Evolutionary conservation across 495 filamentous ascomycete genomes (phyloP).

Genomic region (Thermochaetoides thermophila): DNA sequence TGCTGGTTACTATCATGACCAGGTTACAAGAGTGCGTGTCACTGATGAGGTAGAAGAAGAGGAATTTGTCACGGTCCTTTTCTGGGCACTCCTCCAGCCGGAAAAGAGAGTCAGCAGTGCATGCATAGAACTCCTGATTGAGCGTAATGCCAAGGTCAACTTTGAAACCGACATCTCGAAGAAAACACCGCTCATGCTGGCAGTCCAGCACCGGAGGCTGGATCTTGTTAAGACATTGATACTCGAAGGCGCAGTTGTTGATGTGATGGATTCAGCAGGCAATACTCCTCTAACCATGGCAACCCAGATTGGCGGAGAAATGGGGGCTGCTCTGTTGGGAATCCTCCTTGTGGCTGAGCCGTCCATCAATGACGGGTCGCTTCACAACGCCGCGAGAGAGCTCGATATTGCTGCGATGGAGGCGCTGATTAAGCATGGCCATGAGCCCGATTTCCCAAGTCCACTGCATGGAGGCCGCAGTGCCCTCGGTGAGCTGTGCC

Average conservation of each 20-base stretch:
- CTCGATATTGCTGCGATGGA: conserved; percentile 29
- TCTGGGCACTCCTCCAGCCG: conserved; percentile 33
- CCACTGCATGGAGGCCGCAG: conserved; percentile 31
- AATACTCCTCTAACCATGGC: conserved; percentile 35
- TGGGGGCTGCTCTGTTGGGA: conserved; percentile 30
- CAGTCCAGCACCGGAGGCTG: conserved; percentile 25
- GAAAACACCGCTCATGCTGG: conserved; percentile 33
- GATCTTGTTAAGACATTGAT: conserved; percentile 30
- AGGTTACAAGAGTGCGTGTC: conserved; percentile 19
- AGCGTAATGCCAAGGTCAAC: conserved; percentile 32
- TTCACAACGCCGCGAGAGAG: conserved; percentile 34
- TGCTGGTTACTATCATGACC: conserved; percentile 34
- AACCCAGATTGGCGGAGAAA: conserved; percentile 30
- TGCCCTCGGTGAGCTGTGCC: conserved; percentile 33
- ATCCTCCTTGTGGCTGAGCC: conserved; percentile 30
- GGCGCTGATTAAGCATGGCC: conserved; percentile 27
- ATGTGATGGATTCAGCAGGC: conserved; percentile 25
- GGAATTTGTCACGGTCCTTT: conserved; percentile 28
- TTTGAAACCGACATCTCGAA: conserved; percentile 27
- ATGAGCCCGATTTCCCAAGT: conserved; percentile 36
- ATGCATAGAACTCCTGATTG: conserved; percentile 27
- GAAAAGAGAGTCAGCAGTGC: conserved; percentile 33
- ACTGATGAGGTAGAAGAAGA: conserved; percentile 24
- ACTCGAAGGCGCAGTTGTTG: conserved; percentile 31
- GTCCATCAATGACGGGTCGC: conserved; percentile 31